Percentiles rank a stretch among this genome's conserved stretches.
These are phyloP conservation scores for Chloris gayana DNA, from an alignment of 176 grass and related monocot genomes.

Conservation along the genomic window DNA sequence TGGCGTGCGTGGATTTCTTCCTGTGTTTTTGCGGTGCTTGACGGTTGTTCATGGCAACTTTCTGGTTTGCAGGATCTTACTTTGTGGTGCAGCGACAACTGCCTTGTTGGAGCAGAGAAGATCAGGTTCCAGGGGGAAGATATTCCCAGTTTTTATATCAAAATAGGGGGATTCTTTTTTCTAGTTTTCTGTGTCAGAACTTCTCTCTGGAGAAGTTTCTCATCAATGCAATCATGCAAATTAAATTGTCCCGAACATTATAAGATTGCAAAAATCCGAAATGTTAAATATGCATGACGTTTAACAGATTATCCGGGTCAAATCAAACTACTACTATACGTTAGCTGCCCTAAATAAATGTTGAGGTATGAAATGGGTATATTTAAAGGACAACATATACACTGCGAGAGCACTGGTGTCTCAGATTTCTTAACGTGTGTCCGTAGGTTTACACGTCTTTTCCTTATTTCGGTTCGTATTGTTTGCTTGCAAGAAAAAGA, in stretches of 20 bases:
- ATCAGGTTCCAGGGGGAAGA: not conserved
- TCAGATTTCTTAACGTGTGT: not conserved
- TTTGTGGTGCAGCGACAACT: not conserved
- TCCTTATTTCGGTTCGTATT: not conserved
- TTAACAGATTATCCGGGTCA: too few relatives aligned
- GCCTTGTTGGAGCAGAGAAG: not conserved
- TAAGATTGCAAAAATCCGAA: too few relatives aligned
- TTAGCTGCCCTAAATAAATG: too few relatives aligned
- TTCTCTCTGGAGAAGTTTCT: not conserved
- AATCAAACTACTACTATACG: too few relatives aligned
- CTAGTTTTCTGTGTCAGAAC: not conserved
- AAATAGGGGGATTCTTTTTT: not conserved
- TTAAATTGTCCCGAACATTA: not conserved
- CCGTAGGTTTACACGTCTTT: not conserved
- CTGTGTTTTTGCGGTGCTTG: not conserved
- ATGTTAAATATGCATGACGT: too few relatives aligned
- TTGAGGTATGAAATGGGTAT: not conserved
- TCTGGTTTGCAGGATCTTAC: not conserved
- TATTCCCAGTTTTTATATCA: not conserved
- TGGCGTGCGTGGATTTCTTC: not conserved
- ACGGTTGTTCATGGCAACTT: not conserved
- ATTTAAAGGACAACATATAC: too few relatives aligned
- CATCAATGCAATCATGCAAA: not conserved
- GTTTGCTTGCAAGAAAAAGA: not conserved
- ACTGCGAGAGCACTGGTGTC: not conserved